Evolutionary conservation across 352 stramenopile genomes (phyloP).

Genomic region (Globisporangium alternatum): DNA sequence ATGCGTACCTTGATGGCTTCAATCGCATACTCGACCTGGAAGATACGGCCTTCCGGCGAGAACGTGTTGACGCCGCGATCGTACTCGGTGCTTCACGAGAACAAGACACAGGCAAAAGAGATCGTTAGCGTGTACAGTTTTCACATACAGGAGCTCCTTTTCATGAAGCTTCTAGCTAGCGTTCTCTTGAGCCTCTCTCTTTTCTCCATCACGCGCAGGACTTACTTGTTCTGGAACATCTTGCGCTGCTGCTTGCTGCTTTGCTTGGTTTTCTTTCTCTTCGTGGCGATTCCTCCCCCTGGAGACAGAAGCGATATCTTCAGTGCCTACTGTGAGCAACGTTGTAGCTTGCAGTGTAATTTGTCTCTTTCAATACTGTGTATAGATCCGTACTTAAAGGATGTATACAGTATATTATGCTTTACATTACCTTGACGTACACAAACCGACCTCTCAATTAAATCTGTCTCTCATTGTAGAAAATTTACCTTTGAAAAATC

Average conservation of each 20-base stretch:
- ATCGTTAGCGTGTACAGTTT: neutral
- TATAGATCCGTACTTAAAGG: neutral
- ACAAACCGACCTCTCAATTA: neutral
- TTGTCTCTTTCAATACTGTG: neutral
- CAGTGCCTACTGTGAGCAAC: neutral
- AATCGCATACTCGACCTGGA: conserved; percentile 99
- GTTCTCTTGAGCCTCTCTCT: neutral
- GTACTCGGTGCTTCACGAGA: conserved; percentile 93
- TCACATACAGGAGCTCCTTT: neutral
- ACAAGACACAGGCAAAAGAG: neutral
- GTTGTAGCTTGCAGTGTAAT: neutral
- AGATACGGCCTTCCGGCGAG: conserved; percentile 98
- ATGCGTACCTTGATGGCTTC: conserved; percentile 93
- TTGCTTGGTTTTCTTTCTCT: conserved; percentile 16
- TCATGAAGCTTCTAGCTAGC: neutral
- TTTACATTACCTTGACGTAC: neutral
- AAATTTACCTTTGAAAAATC: neutral
- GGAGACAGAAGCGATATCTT: conserved; percentile 32
- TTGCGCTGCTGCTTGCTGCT: conserved; percentile 13
- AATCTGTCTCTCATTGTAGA: neutral
- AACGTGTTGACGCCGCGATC: conserved; percentile 99
- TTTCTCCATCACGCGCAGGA: neutral
- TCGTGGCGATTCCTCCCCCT: conserved; percentile 25
- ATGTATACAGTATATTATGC: neutral
- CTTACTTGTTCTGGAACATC: conserved; percentile 70